Evolutionary conservation across 768 basidiomycete species (phyloP).

Genomic region (Coprinopsis strossmayeri): DNA sequence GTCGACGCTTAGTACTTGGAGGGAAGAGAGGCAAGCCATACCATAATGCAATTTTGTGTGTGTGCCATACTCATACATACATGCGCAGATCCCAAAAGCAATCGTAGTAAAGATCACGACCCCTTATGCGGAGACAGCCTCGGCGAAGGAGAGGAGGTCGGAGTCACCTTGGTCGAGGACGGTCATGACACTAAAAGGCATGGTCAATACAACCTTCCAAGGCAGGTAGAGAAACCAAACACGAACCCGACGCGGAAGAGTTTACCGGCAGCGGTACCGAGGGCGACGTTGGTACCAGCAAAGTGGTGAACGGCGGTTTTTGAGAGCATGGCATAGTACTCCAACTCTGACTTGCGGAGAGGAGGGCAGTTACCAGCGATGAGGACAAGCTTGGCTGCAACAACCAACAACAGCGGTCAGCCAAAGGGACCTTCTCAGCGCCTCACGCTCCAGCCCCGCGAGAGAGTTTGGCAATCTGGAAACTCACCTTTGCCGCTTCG

Average conservation of each 20-base stretch:
- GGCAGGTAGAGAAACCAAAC: constrained; percentile 16
- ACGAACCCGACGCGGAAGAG: constrained; percentile 94
- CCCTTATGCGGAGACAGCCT: constrained; percentile 57
- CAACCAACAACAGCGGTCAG: constrained; percentile 40
- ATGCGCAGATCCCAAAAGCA: not conserved
- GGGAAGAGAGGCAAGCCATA: too few relatives aligned
- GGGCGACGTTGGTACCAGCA: constrained; percentile 93
- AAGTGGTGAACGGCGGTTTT: constrained; percentile 99
- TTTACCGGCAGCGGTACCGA: constrained; percentile 98
- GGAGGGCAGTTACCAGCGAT: constrained; percentile 99
- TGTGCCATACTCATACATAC: not conserved
- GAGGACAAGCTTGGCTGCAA: constrained; percentile 91
- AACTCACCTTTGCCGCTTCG: constrained; percentile 92
- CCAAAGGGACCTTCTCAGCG: constrained; percentile 98
- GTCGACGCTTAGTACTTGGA: not conserved
- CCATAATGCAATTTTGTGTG: too few relatives aligned
- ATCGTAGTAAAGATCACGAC: not conserved
- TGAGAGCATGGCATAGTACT: constrained; percentile 99
- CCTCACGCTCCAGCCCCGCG: constrained; percentile 94
- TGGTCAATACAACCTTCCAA: not conserved
- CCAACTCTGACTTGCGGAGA: constrained; percentile 97
- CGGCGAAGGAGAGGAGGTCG: constrained; percentile 85
- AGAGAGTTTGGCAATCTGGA: constrained; percentile 36
- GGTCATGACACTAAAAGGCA: constrained; percentile 79
- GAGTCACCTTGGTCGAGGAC: constrained; percentile 95